Base-by-base conservation (phyloP, 2,329 filamentous ascomycete genomes). In the Exophiala bonariae region DNA sequence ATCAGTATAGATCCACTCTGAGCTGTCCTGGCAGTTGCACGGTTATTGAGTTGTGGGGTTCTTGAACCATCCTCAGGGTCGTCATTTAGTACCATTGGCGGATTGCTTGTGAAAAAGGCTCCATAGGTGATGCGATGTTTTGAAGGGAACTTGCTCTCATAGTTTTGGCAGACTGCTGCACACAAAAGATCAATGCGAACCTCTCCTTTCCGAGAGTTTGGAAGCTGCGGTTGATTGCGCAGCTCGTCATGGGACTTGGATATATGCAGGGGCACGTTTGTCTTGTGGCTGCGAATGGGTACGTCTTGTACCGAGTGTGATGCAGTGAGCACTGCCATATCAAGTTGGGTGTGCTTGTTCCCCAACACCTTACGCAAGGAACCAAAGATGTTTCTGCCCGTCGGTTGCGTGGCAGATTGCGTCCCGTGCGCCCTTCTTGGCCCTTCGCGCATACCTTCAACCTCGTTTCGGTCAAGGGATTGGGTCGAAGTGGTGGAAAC, bases 1-100 rank as follows among this genome's bases (percentile, higher is more conserved):
- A 96, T 95, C 45, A 96, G 78, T 56, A 96, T 95, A 0, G 89
- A 95, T 62, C 91, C 86, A 73, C 89, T 95, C n/a, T 89, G 87
- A 26, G 23, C n/a, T n/a, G n/a, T n/a, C n/a, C n/a, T n/a, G 9
- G 77, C 76, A 0, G 89, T 93, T 35, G 92, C 80, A 46, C 74
- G 73, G 54, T 78, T 82, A 42, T 63, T 56, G 23, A 60, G 49
- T 35, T 77, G 67, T 44, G 55, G 62, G 49, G 49, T 49, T 30
- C 28, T 42, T 19, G 36, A 23, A 26, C 37, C 17, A 14, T 39
- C 35, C 32, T 32, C 43, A 22, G 28, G 20, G 13, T 28, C n/a
- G 4, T 41, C 34, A 16, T 31, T 17, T 13, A 43, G 31, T 19
- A 43, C 35, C 23, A 50, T 22, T n/a, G 41, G 26, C n/a, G 48